A percentile compares a stretch with the other conserved stretches of the same genome.
phyloP scores from a whole-genome alignment of 129 eudicot genomes.

The Ambrosia trifida region DNA sequence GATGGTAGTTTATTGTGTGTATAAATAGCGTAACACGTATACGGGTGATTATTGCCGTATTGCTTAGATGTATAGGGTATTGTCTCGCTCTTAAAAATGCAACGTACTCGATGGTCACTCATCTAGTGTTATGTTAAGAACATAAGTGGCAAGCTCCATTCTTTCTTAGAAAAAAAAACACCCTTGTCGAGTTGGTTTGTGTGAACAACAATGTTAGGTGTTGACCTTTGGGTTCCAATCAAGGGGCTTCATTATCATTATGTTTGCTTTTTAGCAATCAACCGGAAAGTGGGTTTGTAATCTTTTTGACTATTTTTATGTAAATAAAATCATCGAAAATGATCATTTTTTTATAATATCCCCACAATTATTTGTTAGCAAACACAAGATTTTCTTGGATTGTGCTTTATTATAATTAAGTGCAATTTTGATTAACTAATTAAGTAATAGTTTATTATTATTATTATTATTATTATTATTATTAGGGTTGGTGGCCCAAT shows the following conservation, averaged over 20 bases:
- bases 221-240: conserved; percentile 33
- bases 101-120: no score
- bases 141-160: neutral
- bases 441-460: no score
- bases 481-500: no score
- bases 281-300: conserved; percentile 26
- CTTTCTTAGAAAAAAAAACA: neutral
- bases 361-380: conserved; percentile 1
- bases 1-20: neutral
- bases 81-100: neutral
- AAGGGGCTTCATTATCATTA: conserved; percentile 23
- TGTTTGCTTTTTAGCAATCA: conserved; percentile 24
- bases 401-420: conserved; percentile 11
- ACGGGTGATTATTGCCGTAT: neutral
- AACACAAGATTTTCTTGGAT: conserved; percentile 27
- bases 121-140: no score
- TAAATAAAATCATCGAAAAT: conserved; percentile 19
- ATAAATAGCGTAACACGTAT: neutral
- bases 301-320: conserved; percentile 36
- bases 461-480: no score
- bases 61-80: neutral
- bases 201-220: conserved; percentile 33
- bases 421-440: neutral
- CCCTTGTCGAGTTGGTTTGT: conserved; percentile 19
- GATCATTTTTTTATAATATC: conserved; percentile 17